Percentiles rank a stretch among this genome's conserved stretches.
Evolutionary conservation across 345 rosid species (phyloP).

Genomic region (Arabidopsis suecica): DNA sequence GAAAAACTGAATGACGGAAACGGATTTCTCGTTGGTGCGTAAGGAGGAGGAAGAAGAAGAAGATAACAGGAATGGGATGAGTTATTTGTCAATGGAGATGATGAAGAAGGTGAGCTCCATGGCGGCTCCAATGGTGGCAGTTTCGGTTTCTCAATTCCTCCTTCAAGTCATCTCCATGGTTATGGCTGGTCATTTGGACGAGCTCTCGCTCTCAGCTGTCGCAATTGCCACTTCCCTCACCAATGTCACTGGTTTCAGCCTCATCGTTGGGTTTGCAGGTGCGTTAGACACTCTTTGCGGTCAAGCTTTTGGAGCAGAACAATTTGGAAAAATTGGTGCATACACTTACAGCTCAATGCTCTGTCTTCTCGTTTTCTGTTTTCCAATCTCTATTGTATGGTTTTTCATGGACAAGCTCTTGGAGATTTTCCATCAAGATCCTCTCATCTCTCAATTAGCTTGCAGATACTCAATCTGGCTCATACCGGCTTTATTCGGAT

Average conservation of each 20-base stretch:
- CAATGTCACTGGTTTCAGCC: conserved; percentile 39
- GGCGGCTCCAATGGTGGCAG: conserved; percentile 38
- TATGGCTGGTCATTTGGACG: conserved; percentile 19
- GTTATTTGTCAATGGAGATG: conserved; percentile 6
- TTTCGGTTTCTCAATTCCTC: conserved; percentile 18
- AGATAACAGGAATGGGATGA: neutral
- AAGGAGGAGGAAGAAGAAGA: conserved; percentile 16
- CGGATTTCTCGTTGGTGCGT: conserved; percentile 7
- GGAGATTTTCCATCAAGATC: conserved; percentile 50
- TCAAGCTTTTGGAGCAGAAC: conserved; percentile 66
- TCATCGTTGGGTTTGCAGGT: conserved; percentile 51
- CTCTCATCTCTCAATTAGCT: conserved; percentile 48
- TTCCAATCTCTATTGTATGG: conserved; percentile 52
- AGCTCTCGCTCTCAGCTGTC: conserved; percentile 34
- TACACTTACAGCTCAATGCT: conserved; percentile 50
- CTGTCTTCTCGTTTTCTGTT: conserved; percentile 42
- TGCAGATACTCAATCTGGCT: conserved; percentile 51
- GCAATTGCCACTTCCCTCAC: conserved; percentile 44
- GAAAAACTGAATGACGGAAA: conserved; percentile 2
- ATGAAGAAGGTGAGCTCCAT: conserved; percentile 34
- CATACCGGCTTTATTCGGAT: conserved; percentile 53
- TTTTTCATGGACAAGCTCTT: conserved; percentile 52
- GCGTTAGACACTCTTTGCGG: conserved; percentile 47
- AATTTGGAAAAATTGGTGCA: conserved; percentile 49
- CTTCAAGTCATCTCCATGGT: conserved; percentile 29